phyloP scores from a whole-genome alignment of 768 basidiomycete species.

The Leccinum olivaceopallidum region DNA sequence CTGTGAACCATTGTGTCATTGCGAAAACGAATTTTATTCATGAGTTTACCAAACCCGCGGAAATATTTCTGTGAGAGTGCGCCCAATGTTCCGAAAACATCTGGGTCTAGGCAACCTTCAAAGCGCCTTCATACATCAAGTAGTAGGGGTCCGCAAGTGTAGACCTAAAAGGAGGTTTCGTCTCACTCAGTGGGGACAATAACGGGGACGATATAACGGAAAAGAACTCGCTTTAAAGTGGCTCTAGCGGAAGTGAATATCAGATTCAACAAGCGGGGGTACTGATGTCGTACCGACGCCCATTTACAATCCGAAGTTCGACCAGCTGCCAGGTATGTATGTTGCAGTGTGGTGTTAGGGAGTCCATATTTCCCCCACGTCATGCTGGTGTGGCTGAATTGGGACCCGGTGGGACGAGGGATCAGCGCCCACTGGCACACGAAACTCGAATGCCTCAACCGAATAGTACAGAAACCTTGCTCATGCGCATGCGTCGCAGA shows the following conservation, averaged over 20 bases:
- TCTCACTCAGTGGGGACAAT: not conserved
- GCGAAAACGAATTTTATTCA: not conserved
- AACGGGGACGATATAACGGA: not conserved
- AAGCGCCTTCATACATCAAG: not conserved
- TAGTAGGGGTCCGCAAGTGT: not conserved
- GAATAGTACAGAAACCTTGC: conserved; percentile 26
- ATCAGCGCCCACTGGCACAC: not conserved
- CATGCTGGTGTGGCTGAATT: not conserved
- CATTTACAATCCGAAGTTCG: not conserved
- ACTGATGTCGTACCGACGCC: too few relatives aligned
- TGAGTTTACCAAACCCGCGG: not conserved
- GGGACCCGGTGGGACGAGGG: not conserved
- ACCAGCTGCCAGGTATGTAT: not conserved
- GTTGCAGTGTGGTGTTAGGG: not conserved
- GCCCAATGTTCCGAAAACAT: not conserved
- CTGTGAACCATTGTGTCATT: not conserved
- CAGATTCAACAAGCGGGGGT: not conserved
- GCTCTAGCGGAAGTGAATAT: not conserved
- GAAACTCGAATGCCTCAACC: conserved; percentile 23
- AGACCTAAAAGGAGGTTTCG: not conserved
- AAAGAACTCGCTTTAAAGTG: not conserved
- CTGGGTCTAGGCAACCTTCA: not conserved
- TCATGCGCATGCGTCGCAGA: conserved; percentile 28
- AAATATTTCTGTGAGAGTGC: not conserved
- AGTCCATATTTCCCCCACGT: not conserved